These are phyloP conservation scores for Neonectria punicea DNA, from an alignment of 2,329 filamentous ascomycete species.

Conservation along the genomic window DNA sequence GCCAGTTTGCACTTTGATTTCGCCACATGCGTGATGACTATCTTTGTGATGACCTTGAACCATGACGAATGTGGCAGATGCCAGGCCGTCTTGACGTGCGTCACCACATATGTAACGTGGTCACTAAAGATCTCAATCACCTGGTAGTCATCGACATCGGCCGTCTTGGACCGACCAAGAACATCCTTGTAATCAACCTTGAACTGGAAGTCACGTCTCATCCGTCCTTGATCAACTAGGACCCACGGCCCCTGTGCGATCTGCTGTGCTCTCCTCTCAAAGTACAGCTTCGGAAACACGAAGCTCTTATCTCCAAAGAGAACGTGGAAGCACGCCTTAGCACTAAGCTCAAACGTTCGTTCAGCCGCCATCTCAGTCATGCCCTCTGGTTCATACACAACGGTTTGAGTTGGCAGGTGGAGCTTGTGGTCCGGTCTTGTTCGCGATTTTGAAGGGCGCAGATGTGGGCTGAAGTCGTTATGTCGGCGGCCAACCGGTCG, in stretches of 20 bases:
- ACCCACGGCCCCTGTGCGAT: conserved; percentile 91
- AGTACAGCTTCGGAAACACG: conserved; percentile 90
- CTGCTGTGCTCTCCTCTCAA: conserved; percentile 80
- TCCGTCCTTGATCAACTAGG: conserved; percentile 73
- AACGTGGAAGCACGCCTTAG: conserved; percentile 95
- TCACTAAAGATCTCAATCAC: conserved; percentile 85
- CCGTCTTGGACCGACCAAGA: conserved; percentile 69
- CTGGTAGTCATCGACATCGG: conserved; percentile 82
- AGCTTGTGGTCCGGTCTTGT: conserved; percentile 71
- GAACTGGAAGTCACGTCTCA: conserved; percentile 85
- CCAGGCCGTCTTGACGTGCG: conserved; percentile 75
- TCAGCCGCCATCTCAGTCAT: conserved; percentile 82
- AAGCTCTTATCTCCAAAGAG: conserved; percentile 97
- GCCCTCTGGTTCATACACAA: conserved; percentile 84
- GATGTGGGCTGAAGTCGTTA: conserved; percentile 49
- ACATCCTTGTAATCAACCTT: conserved; percentile 75
- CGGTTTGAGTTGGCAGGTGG: conserved; percentile 82
- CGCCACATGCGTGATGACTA: conserved; percentile 91
- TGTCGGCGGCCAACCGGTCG: conserved; percentile 46
- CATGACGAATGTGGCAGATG: conserved; percentile 83
- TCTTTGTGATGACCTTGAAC: conserved; percentile 87
- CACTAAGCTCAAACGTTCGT: conserved; percentile 87
- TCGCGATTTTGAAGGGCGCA: conserved; percentile 47
- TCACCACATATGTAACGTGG: conserved; percentile 75
- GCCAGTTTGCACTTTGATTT: conserved; percentile 94